Percentiles rank a stretch among this genome's conserved stretches.
These are phyloP conservation scores for Cercospora nicotianae DNA, from an alignment of 2,329 filamentous ascomycete species.

Conservation along the genomic window DNA sequence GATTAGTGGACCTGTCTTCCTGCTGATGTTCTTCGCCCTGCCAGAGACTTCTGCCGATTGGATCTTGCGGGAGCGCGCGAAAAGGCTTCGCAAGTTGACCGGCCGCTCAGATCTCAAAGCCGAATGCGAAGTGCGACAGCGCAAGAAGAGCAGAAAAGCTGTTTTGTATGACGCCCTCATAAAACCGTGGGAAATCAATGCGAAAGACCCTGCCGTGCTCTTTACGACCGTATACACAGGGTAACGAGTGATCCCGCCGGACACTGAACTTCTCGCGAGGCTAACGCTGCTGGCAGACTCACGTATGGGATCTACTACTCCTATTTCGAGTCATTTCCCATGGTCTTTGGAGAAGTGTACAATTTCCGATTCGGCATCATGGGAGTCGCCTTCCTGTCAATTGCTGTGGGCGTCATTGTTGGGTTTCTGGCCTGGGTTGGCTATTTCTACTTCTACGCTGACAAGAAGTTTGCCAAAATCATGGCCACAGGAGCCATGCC, in stretches of 20 bases:
- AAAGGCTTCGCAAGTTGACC: constrained; percentile 41
- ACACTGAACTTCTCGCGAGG: neutral
- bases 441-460: constrained; percentile 11
- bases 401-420: constrained; percentile 1
- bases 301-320: constrained; percentile 62
- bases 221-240: constrained; percentile 45
- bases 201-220: constrained; percentile 55
- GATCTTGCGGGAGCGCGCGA: constrained; percentile 43
- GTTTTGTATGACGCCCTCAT: constrained; percentile 54
- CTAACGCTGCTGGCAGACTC: constrained; percentile 43
- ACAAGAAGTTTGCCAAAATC: constrained; percentile 3
- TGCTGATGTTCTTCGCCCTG: constrained; percentile 57
- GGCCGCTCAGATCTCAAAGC: constrained; percentile 32
- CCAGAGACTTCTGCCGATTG: constrained; percentile 57
- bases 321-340: constrained; percentile 66
- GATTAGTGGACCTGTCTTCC: constrained; percentile 52
- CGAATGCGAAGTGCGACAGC: neutral
- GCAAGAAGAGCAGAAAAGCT: neutral
- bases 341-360: constrained; percentile 62
- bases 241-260: too few relatives aligned
- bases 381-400: constrained; percentile 5
- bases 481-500: neutral
- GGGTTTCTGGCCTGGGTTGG: neutral
- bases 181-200: constrained; percentile 57
- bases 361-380: constrained; percentile 53